Evolutionary conservation across 2,329 filamentous ascomycete species (phyloP), one percentile per base, ranked within the genome.

Genomic region (Trichothecium roseum): DNA sequence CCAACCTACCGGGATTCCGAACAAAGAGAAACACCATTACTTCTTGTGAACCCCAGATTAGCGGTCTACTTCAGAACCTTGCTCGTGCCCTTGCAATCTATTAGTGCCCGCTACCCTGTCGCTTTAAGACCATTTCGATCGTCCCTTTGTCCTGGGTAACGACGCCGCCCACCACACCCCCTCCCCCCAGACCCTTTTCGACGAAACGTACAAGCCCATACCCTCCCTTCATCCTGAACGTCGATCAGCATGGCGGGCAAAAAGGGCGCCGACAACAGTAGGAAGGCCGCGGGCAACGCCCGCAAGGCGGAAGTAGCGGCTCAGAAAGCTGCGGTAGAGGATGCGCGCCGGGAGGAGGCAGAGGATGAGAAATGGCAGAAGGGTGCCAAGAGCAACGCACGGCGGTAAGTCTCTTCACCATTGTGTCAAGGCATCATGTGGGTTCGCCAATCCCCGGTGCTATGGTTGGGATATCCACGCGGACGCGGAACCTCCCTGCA

Each of bases 261-360:
- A 61, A 88, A 84, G 59, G 74, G 68, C 36, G 73, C 66, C 36
- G 87, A 93, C 43, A 86, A 83, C 63, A 81, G 72, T 57, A 96
- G 94, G 64, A 96, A 96, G 68, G 86, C 65, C 3, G 76, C 81
- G 8, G 91, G 89, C 44, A 86, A 95, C 59, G 87, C 88, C 43
- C 75, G 86, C 63, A 96, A 98, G 70, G 87, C 87, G 43, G 87
- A 95, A 33, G 80, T 78, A 3, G 89, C 87, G 1, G 83, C 84
- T 8, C 63, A 72, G 38, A 96, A 96, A 63, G 71, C 79, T 40
- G 84, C 85, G 0, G 77, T 60, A 3, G 78, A 80, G 40, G 73
- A 85, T 28, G 63, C 72, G 27, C 80, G 80, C 60, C 72, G 68
- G 36, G 76, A 76, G 4, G 73, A 67, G 3, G 75, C 59, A 18